phyloP scores from a whole-genome alignment of 2,329 filamentous ascomycete species.

The Arthroderma uncinatum region DNA sequence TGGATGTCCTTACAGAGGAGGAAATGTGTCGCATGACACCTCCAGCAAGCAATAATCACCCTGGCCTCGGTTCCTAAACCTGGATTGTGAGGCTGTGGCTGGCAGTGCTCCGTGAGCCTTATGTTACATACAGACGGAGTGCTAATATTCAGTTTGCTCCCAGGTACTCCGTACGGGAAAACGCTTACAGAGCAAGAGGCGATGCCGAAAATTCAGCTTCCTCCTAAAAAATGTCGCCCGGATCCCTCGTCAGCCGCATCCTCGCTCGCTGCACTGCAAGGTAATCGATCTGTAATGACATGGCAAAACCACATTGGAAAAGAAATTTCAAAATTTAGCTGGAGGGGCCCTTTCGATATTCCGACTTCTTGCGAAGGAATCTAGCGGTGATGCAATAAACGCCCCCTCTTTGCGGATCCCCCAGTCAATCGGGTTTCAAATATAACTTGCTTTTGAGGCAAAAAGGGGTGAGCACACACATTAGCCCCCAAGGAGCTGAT shows the following conservation, averaged over 20 bases:
- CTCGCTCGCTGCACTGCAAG: neutral
- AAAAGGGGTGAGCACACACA: no score
- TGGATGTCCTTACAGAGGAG: neutral
- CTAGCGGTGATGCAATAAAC: neutral
- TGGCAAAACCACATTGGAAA: neutral
- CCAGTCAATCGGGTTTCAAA: neutral
- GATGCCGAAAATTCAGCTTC: neutral
- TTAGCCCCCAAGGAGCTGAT: neutral
- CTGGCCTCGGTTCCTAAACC: neutral
- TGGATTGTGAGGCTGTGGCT: neutral
- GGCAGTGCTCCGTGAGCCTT: neutral
- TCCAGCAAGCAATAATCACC: neutral
- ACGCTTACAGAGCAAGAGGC: neutral
- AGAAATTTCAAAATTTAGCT: neutral
- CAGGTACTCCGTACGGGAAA: neutral
- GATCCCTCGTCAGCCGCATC: neutral
- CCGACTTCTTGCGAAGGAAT: neutral
- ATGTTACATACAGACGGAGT: no score
- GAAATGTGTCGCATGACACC: conserved; percentile 4
- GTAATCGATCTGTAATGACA: neutral
- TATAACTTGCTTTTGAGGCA: neutral
- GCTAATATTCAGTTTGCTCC: no score
- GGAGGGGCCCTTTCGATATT: neutral
- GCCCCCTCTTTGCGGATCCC: neutral
- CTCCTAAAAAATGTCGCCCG: neutral